Percentiles rank a stretch among this genome's conserved stretches.
Conservation (phyloP, 139 green algal species). For the Zygnema circumcarinatum region DNA sequence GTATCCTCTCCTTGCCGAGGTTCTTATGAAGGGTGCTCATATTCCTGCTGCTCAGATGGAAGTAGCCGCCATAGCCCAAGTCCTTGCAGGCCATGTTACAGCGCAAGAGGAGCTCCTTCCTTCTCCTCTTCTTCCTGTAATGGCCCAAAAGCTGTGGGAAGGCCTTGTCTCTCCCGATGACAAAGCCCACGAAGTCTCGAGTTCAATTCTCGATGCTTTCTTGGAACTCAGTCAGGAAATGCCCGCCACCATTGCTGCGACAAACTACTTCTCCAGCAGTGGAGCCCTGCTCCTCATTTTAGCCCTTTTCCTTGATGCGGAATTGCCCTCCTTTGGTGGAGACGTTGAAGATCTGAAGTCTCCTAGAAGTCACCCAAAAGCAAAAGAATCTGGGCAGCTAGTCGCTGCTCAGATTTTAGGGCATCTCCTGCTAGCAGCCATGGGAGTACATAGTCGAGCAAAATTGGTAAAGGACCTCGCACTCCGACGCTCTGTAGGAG, state of each 20-base stretch:
- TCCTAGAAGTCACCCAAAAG: background rate
- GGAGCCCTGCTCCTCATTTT: constrained; percentile 34
- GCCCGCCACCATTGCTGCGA: constrained; percentile 10
- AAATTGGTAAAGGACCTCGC: constrained; percentile 14
- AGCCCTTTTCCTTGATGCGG: constrained; percentile 22
- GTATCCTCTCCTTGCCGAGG: constrained; percentile 30
- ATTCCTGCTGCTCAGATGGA: constrained; percentile 24
- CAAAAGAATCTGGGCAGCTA: constrained; percentile 8
- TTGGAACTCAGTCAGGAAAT: constrained; percentile 40
- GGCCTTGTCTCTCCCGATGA: background rate
- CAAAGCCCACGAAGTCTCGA: constrained; percentile 5
- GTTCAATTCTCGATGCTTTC: constrained; percentile 41
- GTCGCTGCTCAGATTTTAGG: constrained; percentile 42
- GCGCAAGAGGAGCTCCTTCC: constrained; percentile 17
- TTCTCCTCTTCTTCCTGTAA: constrained; percentile 15
- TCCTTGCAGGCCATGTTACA: constrained; percentile 1
- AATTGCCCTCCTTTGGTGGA: background rate
- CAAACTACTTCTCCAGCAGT: constrained; percentile 32
- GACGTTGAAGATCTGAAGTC: background rate
- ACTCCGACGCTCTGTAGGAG: background rate
- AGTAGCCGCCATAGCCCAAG: constrained; percentile 22
- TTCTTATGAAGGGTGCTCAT: background rate
- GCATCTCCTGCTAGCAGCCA: constrained; percentile 34
- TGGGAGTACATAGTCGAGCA: constrained; percentile 15
- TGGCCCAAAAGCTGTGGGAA: constrained; percentile 27